Conservation (phyloP, 441 rosid species). For the Gossypium davidsonii region DNA sequence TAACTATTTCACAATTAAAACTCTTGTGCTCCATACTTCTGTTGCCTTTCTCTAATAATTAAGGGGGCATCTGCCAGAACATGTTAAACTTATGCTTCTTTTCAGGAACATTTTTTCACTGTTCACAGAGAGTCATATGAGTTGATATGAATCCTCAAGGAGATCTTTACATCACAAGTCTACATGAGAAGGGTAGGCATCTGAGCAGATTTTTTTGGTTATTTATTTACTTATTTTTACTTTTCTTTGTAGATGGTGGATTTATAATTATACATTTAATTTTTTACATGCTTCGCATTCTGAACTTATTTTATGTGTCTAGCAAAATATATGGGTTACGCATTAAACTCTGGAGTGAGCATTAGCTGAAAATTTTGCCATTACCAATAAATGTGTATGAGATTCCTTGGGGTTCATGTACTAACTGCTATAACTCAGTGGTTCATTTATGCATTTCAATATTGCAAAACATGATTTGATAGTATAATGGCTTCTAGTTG, state of each 20-base stretch:
- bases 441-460: not conserved
- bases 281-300: not conserved
- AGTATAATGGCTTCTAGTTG: not conserved
- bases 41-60: not conserved
- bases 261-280: not conserved
- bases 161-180: too few relatives aligned
- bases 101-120: not conserved
- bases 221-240: not conserved
- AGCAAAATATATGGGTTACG: not conserved
- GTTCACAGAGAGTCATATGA: too few relatives aligned
- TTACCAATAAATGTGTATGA: not conserved
- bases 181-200: constrained; percentile 40
- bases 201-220: not conserved
- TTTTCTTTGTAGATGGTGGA: not conserved
- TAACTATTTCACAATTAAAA: not conserved
- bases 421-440: not conserved
- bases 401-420: not conserved
- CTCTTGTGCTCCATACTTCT: too few relatives aligned
- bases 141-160: too few relatives aligned
- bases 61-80: not conserved
- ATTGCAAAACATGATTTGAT: constrained; percentile 1
- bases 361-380: not conserved
- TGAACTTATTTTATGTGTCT: not conserved
- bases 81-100: constrained; percentile 2
- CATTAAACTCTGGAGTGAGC: not conserved